Evolutionary conservation across 257 asterid genomes (phyloP).

Genomic region (Capsicum rhomboideum): DNA sequence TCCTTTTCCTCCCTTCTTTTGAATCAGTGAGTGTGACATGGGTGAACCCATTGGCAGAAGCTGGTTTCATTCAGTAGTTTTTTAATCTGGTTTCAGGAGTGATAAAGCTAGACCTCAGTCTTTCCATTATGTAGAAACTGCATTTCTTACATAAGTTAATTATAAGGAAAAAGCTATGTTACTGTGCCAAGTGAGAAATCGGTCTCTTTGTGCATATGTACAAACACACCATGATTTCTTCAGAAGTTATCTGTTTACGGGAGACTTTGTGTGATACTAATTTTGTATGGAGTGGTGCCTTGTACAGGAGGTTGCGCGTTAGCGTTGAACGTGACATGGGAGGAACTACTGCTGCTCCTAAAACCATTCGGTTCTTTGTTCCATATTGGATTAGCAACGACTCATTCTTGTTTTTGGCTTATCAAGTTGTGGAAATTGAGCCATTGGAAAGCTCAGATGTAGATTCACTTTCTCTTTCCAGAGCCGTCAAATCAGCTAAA

Average conservation of each 20-base stretch:
- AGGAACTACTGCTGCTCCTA: conserved; percentile 88
- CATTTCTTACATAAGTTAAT: neutral
- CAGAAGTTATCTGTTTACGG: neutral
- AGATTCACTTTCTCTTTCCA: conserved; percentile 52
- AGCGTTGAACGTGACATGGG: conserved; percentile 97
- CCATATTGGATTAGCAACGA: conserved; percentile 97
- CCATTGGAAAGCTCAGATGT: conserved; percentile 53
- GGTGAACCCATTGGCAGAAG: neutral
- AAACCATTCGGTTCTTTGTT: conserved; percentile 87
- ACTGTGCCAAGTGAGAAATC: neutral
- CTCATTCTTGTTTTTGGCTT: conserved; percentile 66
- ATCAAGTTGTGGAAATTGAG: conserved; percentile 93
- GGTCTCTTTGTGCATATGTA: neutral
- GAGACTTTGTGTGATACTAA: neutral
- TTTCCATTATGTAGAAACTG: neutral
- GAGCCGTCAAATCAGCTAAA: conserved; percentile 67
- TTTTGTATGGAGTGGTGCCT: neutral
- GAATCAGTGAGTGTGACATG: neutral
- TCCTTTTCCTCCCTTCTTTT: neutral
- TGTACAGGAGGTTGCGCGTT: conserved; percentile 78
- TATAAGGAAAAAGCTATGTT: neutral
- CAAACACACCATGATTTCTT: neutral
- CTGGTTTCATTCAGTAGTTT: neutral
- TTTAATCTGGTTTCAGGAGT: neutral
- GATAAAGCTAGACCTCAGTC: neutral